Base-by-base conservation (phyloP, 306 rosid species). In the Citrullus amarus region DNA sequence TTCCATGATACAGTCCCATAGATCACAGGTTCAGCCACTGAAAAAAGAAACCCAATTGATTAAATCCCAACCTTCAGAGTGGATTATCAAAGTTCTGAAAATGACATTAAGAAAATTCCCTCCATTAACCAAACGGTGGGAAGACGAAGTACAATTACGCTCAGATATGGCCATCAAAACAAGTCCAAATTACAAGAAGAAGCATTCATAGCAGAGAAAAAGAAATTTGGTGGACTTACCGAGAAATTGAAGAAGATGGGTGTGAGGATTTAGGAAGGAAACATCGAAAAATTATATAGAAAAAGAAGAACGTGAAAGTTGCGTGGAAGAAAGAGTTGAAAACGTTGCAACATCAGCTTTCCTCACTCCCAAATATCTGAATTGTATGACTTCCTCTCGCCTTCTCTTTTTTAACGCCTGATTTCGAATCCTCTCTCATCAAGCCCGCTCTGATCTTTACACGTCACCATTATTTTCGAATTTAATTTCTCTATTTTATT, bases 271-370 rank as follows among this genome's bases (percentile, higher is more conserved):
- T 0, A 44, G 56, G 11, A 59, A 34, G 76, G 60, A 30, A 68
- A 68, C 34, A 66, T 38, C 3, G 4, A 55, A 55, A 55, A 18
- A 71, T 38, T 53, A 59, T 6, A 81, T 43, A 82, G 48, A 41
- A 65, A 32, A 34, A 55, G 82, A 73, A 78, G 88, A 86, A 89
- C 84, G 97, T 83, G 93, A 88, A 73, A n/a, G 82, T 87, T 86
- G 98, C 97, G 96, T 94, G 98, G 20, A 12, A 83, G 83, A 73
- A 75, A 80, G 80, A 53, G 96, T 79, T 67, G 61, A 50, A 78
- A 90, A 83, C 96, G 93, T 69, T 89, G 72, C 62, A 80, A 60
- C 95, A 85, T 89, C 88, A 34, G 93, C 69, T 67, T 76, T 57
- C 55, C 87, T 78, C 95, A 83, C 78, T 75, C 76, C 3, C 74